A percentile compares a stretch with the other conserved stretches of the same genome.
phyloP scores from a whole-genome alignment of 129 eudicot genomes.

The Pittosporum tobira region DNA sequence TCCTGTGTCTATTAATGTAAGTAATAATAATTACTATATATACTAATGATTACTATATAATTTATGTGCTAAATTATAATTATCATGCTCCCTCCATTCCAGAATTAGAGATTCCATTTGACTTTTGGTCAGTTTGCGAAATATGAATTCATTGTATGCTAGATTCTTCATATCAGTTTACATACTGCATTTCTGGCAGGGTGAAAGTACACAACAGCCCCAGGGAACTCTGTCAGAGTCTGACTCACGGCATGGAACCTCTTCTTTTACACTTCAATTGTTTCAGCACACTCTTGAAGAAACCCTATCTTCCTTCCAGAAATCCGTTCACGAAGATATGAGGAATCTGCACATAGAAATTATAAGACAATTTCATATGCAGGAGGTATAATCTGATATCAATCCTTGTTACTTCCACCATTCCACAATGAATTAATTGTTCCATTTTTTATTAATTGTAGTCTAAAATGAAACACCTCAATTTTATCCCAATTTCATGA shows the following conservation, averaged over 20 bases:
- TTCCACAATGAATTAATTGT: no score
- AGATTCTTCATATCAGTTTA: constrained; percentile 4
- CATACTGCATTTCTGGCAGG: constrained; percentile 31
- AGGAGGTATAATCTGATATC: constrained; percentile 50
- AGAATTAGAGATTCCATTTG: no score
- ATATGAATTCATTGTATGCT: background rate
- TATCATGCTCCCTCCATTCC: background rate
- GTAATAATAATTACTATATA: no score
- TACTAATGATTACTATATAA: no score
- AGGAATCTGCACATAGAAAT: constrained; percentile 93
- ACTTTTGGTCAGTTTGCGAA: no score
- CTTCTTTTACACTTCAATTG: constrained; percentile 82
- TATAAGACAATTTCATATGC: constrained; percentile 86
- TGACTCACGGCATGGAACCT: constrained; percentile 67
- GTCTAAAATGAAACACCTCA: no score
- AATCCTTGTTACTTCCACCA: background rate
- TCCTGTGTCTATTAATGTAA: constrained; percentile 52
- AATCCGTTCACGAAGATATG: constrained; percentile 92
- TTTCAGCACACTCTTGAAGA: constrained; percentile 94
- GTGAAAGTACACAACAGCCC: constrained; percentile 37
- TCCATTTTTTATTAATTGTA: no score
- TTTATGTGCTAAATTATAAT: background rate
- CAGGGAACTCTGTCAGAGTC: constrained; percentile 41
- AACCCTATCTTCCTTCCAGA: constrained; percentile 83
- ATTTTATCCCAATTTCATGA: no score